Evolutionary conservation across 2,329 filamentous ascomycete genomes (phyloP), one percentile per base, ranked within the genome.

Genomic region (Beauveria scarabaeidicola): DNA sequence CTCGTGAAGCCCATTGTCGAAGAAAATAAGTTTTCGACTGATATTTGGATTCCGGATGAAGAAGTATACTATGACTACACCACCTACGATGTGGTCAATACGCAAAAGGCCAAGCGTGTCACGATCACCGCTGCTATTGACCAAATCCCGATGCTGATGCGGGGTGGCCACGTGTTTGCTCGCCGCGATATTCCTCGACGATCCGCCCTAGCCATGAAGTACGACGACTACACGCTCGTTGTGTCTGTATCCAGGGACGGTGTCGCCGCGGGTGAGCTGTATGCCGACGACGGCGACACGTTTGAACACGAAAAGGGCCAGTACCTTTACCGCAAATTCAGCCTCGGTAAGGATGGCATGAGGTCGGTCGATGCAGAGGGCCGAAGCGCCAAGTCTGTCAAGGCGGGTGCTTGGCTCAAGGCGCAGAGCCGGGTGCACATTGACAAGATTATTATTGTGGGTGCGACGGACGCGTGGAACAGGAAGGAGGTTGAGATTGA

Each of bases 31-130:
- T 81, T 82, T 19, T 85, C 83, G 21, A 85, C 87, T 0, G 86
- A 91, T 21, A 83, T 99, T 60, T 97, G 95, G 75, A 84, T 99
- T 58, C 88, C 92, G 1, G 93, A 97, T 66, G 83, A 88, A 61
- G 90, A 95, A 72, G 82, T 89, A 57, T 97, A 99, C 74, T 99
- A 92, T 69, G 90, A 97, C 74, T 99, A 99, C 77, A 95, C 94
- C 70, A 90, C 90, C 67, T 97, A 91, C 75, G 84, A 87, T 46
- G 77, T 84, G 47, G 85, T 95, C 69, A 73, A 78, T 43, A 86
- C 86, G 23, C 82, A 87, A 25, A 85, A 86, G 63, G 89, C 90
- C 64, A 87, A 88, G 71, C 77, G 76, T 43, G 78, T 90, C 62
- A 88, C 83, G 1, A 77, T 97, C 41, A 74, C 83, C 1, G 90